phyloP scores from a whole-genome alignment of 345 rosid genomes.

The Clausena lansium region DNA sequence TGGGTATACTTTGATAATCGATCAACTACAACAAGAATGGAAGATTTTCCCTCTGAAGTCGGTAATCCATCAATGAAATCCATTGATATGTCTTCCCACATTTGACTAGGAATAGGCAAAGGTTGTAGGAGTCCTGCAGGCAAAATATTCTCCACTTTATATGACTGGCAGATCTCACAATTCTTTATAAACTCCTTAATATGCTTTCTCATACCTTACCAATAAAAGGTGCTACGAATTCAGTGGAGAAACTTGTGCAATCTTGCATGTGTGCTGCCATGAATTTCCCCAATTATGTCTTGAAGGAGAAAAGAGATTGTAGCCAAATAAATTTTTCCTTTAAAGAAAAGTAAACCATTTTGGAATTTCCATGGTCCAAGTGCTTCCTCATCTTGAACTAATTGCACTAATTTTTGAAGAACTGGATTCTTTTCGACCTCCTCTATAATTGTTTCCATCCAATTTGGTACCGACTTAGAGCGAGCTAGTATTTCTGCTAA shows the following conservation, averaged over 20 bases:
- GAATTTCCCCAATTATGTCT: too few species aligned
- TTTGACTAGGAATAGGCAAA: too few species aligned
- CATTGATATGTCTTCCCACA: background rate
- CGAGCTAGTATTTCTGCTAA: too few species aligned
- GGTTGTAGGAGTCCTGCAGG: constrained; percentile 1
- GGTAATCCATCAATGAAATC: too few species aligned
- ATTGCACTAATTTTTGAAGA: background rate
- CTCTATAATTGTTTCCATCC: too few species aligned
- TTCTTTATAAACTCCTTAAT: background rate
- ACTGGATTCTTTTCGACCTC: too few species aligned
- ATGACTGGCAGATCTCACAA: background rate
- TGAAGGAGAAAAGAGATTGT: background rate
- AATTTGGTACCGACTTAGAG: too few species aligned
- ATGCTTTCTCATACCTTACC: background rate
- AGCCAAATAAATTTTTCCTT: too few species aligned
- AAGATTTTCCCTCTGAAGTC: background rate
- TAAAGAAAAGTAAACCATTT: background rate
- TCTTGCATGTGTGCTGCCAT: background rate
- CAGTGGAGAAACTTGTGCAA: background rate
- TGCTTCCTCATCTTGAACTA: background rate
- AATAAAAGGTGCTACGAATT: background rate
- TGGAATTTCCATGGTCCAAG: background rate
- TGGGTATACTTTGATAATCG: background rate
- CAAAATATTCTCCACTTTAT: background rate
- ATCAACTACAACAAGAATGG: background rate